Evolutionary conservation across 257 asterid genomes (phyloP), one percentile per base, ranked within the genome.

Genomic region (Misopates orontium): DNA sequence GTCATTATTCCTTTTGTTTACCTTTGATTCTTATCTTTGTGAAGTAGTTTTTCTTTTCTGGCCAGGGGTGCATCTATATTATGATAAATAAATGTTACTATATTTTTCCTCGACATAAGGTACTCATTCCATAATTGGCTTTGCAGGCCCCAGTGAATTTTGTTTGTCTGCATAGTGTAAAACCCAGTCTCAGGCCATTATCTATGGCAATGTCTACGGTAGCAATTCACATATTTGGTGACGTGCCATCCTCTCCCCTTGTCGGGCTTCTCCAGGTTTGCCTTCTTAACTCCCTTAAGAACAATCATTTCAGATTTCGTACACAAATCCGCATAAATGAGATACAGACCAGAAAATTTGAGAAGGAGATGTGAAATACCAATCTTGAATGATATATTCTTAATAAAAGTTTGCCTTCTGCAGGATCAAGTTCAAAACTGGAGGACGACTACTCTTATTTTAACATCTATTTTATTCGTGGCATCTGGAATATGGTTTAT

Each of bases 201-300:
- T 85, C 99, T 48, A 88, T 94, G 83, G 96, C 96, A n/a, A 86
- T 94, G 32, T 61, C 66, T 11, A 61, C 66, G 20, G 66, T 61
- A 22, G 14, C 66, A 8, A 61, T 39, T 50, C 49, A 90, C 73
- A 60, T 94, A 62, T 88, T 94, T 64, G 99, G 98, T 22, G 99
- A 93, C 7, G 97, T 93, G 61, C 99, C 95, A 1, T 93, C 99
- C 28, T 78, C 97, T 61, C 99, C 99, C 54, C 92, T 93, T 25
- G 97, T 90, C 45, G 97, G 99, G 51, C 88, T 86, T 75, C 77
- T 93, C 60, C 97, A 93, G 97, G 99, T 93, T 63, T 59, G 78
- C 58, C 47, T 55, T 59, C 56, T 56, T 44, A 17, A 10, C 31
- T 72, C 25, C 42, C 13, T 54, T 54, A 54, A 11, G 8, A 4